Conservation (phyloP, 2,329 filamentous ascomycete genomes). For the Colletotrichum sp. region DNA sequence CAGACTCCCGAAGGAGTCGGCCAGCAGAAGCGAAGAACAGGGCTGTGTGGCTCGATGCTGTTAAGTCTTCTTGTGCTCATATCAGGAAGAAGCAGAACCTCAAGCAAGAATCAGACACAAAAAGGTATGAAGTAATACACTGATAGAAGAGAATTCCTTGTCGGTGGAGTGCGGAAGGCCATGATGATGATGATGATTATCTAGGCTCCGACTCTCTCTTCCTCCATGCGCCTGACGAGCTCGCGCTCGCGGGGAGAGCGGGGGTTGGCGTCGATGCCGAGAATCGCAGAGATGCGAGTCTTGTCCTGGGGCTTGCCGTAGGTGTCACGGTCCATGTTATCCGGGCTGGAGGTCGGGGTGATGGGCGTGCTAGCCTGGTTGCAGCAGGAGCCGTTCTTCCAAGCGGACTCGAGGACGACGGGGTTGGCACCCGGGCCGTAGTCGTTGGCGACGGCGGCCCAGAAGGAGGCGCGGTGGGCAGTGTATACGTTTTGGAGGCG, state of each 20-base stretch:
- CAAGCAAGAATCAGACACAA: conserved; percentile 11
- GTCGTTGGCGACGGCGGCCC: conserved; percentile 73
- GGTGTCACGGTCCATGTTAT: conserved; percentile 45
- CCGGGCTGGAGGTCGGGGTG: conserved; percentile 58
- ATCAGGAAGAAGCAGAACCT: background rate
- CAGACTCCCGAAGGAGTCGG: background rate
- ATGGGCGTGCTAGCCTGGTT: conserved; percentile 50
- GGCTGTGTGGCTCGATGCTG: conserved; percentile 9
- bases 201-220: conserved; percentile 43
- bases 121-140: conserved; percentile 20
- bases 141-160: conserved; percentile 11
- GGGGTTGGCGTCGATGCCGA: conserved; percentile 65
- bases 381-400: conserved; percentile 56
- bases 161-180: background rate
- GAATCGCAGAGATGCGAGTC: conserved; percentile 67
- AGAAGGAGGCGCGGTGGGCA: conserved; percentile 73
- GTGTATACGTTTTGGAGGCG: conserved; percentile 75
- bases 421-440: conserved; percentile 71
- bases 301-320: conserved; percentile 51
- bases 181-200: background rate
- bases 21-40: conserved; percentile 12
- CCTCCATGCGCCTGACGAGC: conserved; percentile 60
- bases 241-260: conserved; percentile 63
- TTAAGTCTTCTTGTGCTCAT: conserved; percentile 1
- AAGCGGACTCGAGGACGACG: conserved; percentile 72